Conservation (phyloP, 2,329 filamentous ascomycete genomes). For the Fusarium fujikuroi region DNA sequence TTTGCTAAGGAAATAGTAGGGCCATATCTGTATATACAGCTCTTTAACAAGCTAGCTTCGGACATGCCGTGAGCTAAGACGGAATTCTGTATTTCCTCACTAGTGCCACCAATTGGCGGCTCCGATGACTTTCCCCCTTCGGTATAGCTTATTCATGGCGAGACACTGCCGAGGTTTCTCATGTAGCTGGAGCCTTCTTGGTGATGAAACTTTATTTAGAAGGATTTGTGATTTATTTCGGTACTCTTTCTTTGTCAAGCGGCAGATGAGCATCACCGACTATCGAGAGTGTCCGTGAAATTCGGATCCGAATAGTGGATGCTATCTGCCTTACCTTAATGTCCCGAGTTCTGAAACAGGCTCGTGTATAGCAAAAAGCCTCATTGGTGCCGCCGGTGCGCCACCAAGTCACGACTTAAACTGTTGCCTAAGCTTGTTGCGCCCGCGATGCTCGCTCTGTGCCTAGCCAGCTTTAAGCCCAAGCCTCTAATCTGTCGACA, state of each 20-base stretch:
- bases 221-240: no score
- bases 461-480: not conserved
- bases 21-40: not conserved
- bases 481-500: not conserved
- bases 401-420: not conserved
- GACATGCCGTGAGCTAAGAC: not conserved
- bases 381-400: not conserved
- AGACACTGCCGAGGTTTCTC: not conserved
- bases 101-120: not conserved
- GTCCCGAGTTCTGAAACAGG: not conserved
- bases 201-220: not conserved
- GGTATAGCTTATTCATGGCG: not conserved
- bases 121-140: not conserved
- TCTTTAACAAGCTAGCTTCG: not conserved
- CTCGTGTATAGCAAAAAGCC: not conserved
- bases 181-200: not conserved
- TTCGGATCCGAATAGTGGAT: not conserved
- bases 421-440: not conserved
- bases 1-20: not conserved
- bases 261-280: not conserved
- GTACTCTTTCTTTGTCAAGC: not conserved
- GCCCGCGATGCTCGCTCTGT: not conserved
- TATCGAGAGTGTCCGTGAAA: not conserved
- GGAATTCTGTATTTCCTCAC: not conserved
- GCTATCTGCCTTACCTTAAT: no score